phyloP scores from a whole-genome alignment of 1,284 basidiomycete genomes.

The Naganishia sp. region DNA sequence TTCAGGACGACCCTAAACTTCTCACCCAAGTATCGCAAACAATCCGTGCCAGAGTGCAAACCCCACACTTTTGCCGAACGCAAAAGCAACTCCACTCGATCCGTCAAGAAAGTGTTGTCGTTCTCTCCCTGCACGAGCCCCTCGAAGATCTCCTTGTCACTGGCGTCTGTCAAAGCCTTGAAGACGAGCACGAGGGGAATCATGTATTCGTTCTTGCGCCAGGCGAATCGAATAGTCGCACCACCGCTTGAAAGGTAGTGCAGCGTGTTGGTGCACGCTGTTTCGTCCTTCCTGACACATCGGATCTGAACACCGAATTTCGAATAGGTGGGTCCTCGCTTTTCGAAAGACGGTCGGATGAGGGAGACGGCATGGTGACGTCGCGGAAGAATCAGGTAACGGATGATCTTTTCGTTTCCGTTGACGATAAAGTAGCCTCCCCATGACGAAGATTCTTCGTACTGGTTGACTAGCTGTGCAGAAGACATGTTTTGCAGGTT shows the following conservation, averaged over 20 bases:
- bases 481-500: conserved; percentile 84
- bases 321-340: conserved; percentile 90
- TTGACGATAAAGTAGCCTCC: conserved; percentile 99
- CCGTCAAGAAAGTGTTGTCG: conserved; percentile 95
- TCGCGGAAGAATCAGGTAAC: conserved; percentile 74
- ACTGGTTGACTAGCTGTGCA: conserved; percentile 78
- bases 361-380: conserved; percentile 68
- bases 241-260: conserved; percentile 97
- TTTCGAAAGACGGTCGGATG: conserved; percentile 78
- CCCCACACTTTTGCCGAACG: conserved; percentile 93
- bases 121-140: conserved; percentile 97
- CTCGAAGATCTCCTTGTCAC: conserved; percentile 96
- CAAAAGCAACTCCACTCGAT: conserved; percentile 96
- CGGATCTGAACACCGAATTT: conserved; percentile 93
- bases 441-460: conserved; percentile 98
- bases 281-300: conserved; percentile 87
- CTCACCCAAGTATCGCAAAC: conserved; percentile 94
- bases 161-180: conserved; percentile 90
- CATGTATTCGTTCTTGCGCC: conserved; percentile 98
- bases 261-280: conserved; percentile 88
- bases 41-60: conserved; percentile 86
- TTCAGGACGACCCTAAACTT: conserved; percentile 93
- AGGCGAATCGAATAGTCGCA: conserved; percentile 92
- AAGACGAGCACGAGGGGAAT: conserved; percentile 96
- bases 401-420: conserved; percentile 97